Evolutionary conservation across 352 stramenopile species (phyloP), one percentile per base, ranked within the genome.

Genomic region (Chrysophaeum taylorii): DNA sequence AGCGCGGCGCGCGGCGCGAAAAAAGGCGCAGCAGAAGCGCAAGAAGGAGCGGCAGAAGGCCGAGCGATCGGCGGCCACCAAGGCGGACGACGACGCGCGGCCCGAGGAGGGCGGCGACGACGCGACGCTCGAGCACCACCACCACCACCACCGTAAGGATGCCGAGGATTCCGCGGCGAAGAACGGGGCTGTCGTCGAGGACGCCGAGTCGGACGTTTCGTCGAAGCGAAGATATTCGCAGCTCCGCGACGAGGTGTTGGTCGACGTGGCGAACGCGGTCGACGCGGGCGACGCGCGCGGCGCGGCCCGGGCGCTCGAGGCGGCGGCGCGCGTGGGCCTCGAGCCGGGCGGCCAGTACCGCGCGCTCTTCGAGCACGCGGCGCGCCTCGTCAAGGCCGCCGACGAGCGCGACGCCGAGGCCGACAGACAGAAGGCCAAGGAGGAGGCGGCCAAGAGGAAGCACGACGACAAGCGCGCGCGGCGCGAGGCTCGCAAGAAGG

Each of bases 11-110:
- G 57, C 57, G 31, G 14, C 16, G 57, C 31, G 57, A 36, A 66
- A 66, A n/a, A 66, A 66, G 35, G 57, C 57, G 12, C 57, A 66
- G 57, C 57, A 66, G 57, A 42, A 45, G 33, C 31, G 57, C 12
- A 42, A 45, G 35, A 66, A 66, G 57, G 57, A 42, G 18, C 57
- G 57, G 4, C 9, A 66, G 33, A 42, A 45, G 33, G 35, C 33
- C 5, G 35, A 62, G n/a, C n/a, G n/a, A n/a, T n/a, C n/a, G n/a
- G n/a, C n/a, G n/a, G n/a, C n/a, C n/a, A n/a, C n/a, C n/a, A 33
- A 14, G 23, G 7, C 9, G 4, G 9, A 57, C 7, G 23, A 57
- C 45, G 45, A 57, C 23, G 50, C 4, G 27, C 15, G 4, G 7
- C 50, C 15, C 7, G 5, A 9, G 18, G n/a, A 16, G 7, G 45